Evolutionary conservation across 208 protist species (phyloP).

Genomic region (Leptomonas pyrrhocoris): DNA sequence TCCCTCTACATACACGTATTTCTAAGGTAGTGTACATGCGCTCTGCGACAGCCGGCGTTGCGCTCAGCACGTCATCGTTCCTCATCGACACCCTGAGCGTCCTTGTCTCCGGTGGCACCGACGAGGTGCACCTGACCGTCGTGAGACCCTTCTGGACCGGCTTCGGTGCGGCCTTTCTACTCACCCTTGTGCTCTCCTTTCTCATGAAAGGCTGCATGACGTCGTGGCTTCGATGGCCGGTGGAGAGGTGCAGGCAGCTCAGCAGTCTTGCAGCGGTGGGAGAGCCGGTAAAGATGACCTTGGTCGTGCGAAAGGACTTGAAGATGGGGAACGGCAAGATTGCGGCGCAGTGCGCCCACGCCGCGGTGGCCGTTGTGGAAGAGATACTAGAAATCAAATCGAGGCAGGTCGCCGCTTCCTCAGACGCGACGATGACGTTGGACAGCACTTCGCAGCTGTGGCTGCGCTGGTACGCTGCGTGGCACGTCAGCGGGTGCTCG

Average conservation of each 20-base stretch:
- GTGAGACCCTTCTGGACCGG: slow-evolving; percentile 20
- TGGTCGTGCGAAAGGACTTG: slow-evolving; percentile 94
- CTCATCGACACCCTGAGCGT: slow-evolving; percentile 6
- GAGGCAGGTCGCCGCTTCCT: not conserved
- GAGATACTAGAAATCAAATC: slow-evolving; percentile 34
- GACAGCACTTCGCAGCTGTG: slow-evolving; percentile 25
- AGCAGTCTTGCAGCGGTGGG: slow-evolving; percentile 23
- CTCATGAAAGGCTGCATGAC: slow-evolving; percentile 1
- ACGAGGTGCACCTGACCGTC: not conserved
- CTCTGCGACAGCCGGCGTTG: slow-evolving; percentile 3
- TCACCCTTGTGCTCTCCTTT: slow-evolving; percentile 21
- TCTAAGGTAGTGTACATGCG: not conserved
- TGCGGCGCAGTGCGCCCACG: slow-evolving; percentile 96
- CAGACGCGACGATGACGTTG: not conserved
- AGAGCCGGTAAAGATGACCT: slow-evolving; percentile 90
- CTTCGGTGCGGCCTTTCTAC: slow-evolving; percentile 2
- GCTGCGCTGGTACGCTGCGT: slow-evolving; percentile 79
- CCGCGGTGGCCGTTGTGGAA: slow-evolving; percentile 89
- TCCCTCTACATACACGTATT: no score
- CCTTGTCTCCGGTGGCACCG: not conserved
- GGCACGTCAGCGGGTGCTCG: slow-evolving; percentile 58
- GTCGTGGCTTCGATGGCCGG: slow-evolving; percentile 19
- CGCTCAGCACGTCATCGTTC: slow-evolving; percentile 2
- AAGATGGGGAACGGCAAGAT: slow-evolving; percentile 96
- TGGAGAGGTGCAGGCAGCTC: slow-evolving; percentile 14